Evolutionary conservation across 768 basidiomycete genomes (phyloP).

Genomic region (Cystobasidiopsis lactophilus): DNA sequence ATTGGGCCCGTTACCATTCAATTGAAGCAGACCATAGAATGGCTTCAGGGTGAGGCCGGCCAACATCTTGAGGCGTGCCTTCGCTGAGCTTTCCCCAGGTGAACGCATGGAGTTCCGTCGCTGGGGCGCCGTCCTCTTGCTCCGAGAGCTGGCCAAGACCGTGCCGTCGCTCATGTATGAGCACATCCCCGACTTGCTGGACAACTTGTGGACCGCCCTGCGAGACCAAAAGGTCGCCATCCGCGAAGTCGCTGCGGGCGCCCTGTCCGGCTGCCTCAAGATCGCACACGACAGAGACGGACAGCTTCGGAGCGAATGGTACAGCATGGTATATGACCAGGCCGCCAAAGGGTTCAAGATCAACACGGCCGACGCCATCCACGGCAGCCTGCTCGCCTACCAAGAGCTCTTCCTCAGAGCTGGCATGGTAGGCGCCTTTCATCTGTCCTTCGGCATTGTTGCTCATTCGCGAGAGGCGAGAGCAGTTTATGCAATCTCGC

Average conservation of each 20-base stretch:
- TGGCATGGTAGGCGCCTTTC: constrained; percentile 46
- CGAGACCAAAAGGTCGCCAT: constrained; percentile 72
- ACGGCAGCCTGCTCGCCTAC: constrained; percentile 77
- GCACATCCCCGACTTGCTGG: constrained; percentile 67
- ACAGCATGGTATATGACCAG: constrained; percentile 66
- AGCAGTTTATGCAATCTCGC: constrained; percentile 26
- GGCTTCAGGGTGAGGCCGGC: constrained; percentile 16
- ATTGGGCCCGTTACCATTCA: constrained; percentile 18
- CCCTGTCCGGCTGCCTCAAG: constrained; percentile 77
- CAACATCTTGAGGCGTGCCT: constrained; percentile 11
- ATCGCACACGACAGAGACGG: constrained; percentile 55
- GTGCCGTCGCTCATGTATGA: constrained; percentile 49
- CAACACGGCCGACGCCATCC: constrained; percentile 64
- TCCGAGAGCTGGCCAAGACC: constrained; percentile 85
- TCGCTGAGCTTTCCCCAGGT: constrained; percentile 38
- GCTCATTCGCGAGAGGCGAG: not conserved
- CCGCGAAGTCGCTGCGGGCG: constrained; percentile 74
- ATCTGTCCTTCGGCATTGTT: not conserved
- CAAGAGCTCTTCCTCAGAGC: constrained; percentile 76
- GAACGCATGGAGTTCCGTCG: constrained; percentile 57
- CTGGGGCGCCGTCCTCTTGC: constrained; percentile 78
- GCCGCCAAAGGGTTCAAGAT: constrained; percentile 59
- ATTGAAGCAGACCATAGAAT: constrained; percentile 20
- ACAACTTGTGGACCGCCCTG: constrained; percentile 75
- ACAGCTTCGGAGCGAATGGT: constrained; percentile 34